Conservation (phyloP, 345 rosid genomes). For the Populus alba region DNA sequence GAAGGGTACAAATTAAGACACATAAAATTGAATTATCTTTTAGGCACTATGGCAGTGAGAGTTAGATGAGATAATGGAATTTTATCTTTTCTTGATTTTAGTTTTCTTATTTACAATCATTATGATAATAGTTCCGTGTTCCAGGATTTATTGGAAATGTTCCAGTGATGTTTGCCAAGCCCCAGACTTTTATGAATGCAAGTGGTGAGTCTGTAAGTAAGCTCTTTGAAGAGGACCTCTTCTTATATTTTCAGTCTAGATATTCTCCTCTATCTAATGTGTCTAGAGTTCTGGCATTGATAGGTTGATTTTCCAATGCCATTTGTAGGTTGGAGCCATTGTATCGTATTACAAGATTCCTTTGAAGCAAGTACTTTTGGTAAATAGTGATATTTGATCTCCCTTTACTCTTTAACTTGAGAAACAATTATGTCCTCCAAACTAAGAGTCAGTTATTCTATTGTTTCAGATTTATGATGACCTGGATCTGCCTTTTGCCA, state of each 20-base stretch:
- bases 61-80: too few relatives aligned
- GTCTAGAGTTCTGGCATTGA: constrained; percentile 10
- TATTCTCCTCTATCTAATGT: background rate
- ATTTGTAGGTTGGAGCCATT: constrained; percentile 75
- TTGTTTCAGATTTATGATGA: constrained; percentile 76
- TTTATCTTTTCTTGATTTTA: too few relatives aligned
- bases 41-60: too few relatives aligned
- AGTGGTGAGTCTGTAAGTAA: constrained; percentile 98
- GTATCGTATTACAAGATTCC: constrained; percentile 89
- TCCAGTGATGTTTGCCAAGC: constrained; percentile 91
- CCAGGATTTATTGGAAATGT: constrained; percentile 72
- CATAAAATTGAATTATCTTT: too few relatives aligned
- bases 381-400: constrained; percentile 22
- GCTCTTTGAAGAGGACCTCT: constrained; percentile 29
- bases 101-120: background rate
- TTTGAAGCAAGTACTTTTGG: constrained; percentile 90
- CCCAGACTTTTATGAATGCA: constrained; percentile 89
- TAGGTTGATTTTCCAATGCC: constrained; percentile 16
- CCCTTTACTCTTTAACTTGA: background rate
- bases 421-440: background rate
- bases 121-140: constrained; percentile 1
- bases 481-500: constrained; percentile 88
- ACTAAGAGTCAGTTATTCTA: constrained; percentile 3
- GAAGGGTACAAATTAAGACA: too few relatives aligned
- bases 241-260: constrained; percentile 6